These are phyloP conservation scores for Penicillium polonicum DNA, from an alignment of 2,329 filamentous ascomycete genomes.

Conservation along the genomic window DNA sequence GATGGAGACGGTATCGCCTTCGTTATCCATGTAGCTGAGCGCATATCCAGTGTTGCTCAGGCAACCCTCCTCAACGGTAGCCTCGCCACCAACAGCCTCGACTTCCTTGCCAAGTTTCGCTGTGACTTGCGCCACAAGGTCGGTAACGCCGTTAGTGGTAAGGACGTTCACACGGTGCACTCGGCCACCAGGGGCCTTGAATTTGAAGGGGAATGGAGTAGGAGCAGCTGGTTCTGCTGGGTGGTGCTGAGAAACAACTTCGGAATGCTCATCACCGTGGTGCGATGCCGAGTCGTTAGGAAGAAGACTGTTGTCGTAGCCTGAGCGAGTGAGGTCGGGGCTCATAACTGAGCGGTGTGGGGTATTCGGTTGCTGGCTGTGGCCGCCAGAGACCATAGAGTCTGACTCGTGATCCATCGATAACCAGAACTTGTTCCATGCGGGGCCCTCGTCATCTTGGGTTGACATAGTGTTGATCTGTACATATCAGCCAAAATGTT, in stretches of 20 bases:
- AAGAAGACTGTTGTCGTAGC: constrained; percentile 70
- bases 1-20: constrained; percentile 94
- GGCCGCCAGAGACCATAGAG: constrained; percentile 89
- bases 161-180: constrained; percentile 88
- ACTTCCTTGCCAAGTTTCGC: constrained; percentile 83
- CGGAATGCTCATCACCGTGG: constrained; percentile 74
- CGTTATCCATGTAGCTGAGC: constrained; percentile 92
- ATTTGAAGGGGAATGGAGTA: constrained; percentile 92
- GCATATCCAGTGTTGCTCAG: constrained; percentile 78
- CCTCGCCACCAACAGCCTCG: constrained; percentile 77
- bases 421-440: constrained; percentile 99
- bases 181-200: constrained; percentile 93
- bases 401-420: constrained; percentile 93
- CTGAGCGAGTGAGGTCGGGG: constrained; percentile 64
- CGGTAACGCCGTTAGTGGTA: constrained; percentile 74
- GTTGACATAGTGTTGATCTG: constrained; percentile 87
- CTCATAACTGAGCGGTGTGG: constrained; percentile 76
- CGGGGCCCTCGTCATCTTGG: constrained; percentile 85
- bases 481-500: constrained; percentile 1
- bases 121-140: constrained; percentile 73
- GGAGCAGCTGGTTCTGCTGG: constrained; percentile 62
- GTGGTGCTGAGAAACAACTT: constrained; percentile 59
- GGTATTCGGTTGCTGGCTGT: constrained; percentile 69
- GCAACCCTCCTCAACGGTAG: constrained; percentile 74
- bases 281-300: constrained; percentile 96